Evolutionary conservation across 2,329 filamentous ascomycete genomes (phyloP).

Genomic region (Xylaria sp.): DNA sequence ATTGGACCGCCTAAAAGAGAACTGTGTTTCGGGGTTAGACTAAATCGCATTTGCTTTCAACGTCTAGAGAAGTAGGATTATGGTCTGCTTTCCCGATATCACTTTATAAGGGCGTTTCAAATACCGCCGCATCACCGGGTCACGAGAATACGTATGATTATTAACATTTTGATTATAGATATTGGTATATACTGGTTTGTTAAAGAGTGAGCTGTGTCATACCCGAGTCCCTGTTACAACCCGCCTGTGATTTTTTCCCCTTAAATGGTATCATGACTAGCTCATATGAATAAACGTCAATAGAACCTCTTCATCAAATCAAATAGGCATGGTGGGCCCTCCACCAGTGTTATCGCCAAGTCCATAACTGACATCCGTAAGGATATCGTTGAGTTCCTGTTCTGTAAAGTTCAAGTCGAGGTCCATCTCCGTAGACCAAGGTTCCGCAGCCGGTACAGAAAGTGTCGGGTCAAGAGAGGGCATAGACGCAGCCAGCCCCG

Average conservation of each 20-base stretch:
- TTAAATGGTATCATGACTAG: slow-evolving; percentile 43
- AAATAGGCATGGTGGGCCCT: slow-evolving; percentile 29
- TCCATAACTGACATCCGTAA: slow-evolving; percentile 43
- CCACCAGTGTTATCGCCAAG: slow-evolving; percentile 27
- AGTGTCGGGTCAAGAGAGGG: slow-evolving; percentile 11
- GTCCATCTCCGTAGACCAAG: slow-evolving; percentile 40
- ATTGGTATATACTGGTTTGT: slow-evolving; percentile 14
- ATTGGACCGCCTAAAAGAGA: slow-evolving; percentile 26
- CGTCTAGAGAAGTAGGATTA: background rate
- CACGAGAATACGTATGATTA: slow-evolving; percentile 12
- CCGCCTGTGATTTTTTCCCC: slow-evolving; percentile 32
- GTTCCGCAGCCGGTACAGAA: slow-evolving; percentile 24
- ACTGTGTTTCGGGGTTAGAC: background rate
- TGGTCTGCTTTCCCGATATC: background rate
- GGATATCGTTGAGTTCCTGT: slow-evolving; percentile 48
- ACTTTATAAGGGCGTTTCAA: background rate
- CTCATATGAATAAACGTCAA: slow-evolving; percentile 19
- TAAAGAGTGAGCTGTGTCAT: slow-evolving; percentile 18
- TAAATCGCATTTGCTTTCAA: background rate
- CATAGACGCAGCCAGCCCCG: slow-evolving; percentile 28
- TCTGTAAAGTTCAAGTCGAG: slow-evolving; percentile 44
- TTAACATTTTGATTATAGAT: slow-evolving; percentile 25
- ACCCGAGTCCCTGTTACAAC: slow-evolving; percentile 13
- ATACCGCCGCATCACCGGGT: background rate
- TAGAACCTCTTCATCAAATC: slow-evolving; percentile 23